Conservation (phyloP, 2,329 filamentous ascomycete species). For the Colletotrichum caudatum region DNA sequence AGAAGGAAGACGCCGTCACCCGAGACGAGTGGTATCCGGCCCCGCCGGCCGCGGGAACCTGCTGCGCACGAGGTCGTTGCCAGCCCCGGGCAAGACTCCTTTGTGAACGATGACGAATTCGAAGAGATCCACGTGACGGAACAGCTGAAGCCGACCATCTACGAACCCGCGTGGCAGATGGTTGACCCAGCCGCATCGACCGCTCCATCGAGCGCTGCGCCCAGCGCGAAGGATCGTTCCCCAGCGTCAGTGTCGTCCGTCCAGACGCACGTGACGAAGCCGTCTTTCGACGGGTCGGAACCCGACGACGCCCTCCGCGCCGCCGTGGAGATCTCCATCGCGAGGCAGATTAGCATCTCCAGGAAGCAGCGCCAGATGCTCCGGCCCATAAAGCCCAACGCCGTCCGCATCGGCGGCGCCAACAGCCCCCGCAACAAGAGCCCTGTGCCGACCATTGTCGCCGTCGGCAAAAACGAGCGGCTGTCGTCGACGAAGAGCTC, state of each 20-base stretch:
- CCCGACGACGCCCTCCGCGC: constrained; percentile 59
- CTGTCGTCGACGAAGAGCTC: constrained; percentile 54
- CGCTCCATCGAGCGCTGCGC: constrained; percentile 43
- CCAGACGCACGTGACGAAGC: constrained; percentile 50
- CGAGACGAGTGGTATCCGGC: not conserved
- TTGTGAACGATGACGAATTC: constrained; percentile 44
- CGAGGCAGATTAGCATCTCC: constrained; percentile 75
- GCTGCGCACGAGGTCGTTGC: constrained; percentile 46
- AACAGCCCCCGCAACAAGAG: constrained; percentile 34
- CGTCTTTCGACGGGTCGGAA: constrained; percentile 52
- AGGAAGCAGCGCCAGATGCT: constrained; percentile 71
- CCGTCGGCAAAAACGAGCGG: constrained; percentile 46
- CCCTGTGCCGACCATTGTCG: constrained; percentile 28
- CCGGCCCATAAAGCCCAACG: constrained; percentile 61
- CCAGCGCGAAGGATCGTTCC: constrained; percentile 49
- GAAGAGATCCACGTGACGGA: constrained; percentile 46
- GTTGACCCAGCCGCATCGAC: constrained; percentile 52
- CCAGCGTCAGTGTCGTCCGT: constrained; percentile 51
- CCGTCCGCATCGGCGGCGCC: constrained; percentile 28
- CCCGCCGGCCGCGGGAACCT: constrained; percentile 1
- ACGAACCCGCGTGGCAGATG: constrained; percentile 63
- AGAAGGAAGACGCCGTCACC: constrained; percentile 21
- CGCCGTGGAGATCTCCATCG: constrained; percentile 75
- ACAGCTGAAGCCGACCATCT: constrained; percentile 52
- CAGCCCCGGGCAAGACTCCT: constrained; percentile 49